These are phyloP conservation scores for Eucalyptus polybractea DNA, from an alignment of 345 rosid species.

Conservation along the genomic window DNA sequence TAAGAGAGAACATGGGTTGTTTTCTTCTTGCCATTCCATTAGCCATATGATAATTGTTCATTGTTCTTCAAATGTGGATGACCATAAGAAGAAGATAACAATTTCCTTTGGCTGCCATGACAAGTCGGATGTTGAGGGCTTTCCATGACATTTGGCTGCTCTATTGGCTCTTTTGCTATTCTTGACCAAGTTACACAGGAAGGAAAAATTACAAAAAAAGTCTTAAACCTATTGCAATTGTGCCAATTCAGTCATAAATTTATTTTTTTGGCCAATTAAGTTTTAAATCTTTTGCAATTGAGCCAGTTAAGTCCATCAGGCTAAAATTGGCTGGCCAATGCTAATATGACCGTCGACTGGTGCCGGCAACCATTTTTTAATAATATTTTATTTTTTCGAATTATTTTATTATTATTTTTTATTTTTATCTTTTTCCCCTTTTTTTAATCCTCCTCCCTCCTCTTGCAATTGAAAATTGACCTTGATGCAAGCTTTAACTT, in stretches of 20 bases:
- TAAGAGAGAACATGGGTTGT: background rate
- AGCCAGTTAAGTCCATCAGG: rapidly evolving
- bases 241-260: no score
- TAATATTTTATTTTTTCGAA: no score
- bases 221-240: no score
- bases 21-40: background rate
- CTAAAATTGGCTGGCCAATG: no score
- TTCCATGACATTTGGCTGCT: background rate
- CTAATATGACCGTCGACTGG: rapidly evolving
- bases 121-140: background rate
- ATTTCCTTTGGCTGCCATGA: background rate
- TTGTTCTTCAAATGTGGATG: background rate
- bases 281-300: no score
- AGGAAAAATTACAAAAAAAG: no score
- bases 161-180: background rate
- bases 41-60: background rate
- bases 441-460: no score
- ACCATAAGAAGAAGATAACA: background rate
- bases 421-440: no score
- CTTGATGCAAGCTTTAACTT: background rate
- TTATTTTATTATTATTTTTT: no score
- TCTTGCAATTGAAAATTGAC: background rate
- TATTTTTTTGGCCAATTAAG: no score
- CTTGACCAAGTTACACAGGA: background rate
- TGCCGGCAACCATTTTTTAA: no score